Evolutionary conservation across 2,329 filamentous ascomycete species (phyloP).

Genomic region (Ophiobolus disseminans): DNA sequence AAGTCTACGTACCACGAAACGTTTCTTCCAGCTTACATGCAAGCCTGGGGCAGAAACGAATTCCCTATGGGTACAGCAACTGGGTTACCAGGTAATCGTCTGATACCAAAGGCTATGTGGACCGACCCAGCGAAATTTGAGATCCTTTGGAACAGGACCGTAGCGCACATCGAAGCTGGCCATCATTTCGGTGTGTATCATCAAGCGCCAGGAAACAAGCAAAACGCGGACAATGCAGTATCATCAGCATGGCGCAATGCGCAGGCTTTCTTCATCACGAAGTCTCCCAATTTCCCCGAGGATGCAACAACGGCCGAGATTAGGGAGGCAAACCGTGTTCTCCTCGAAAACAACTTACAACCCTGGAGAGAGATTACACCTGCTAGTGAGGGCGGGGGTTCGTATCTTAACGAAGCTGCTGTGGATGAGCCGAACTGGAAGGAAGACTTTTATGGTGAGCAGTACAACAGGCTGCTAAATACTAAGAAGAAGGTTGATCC

Average conservation of each 20-base stretch:
- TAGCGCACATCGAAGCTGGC: constrained; percentile 6
- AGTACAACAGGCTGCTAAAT: constrained; percentile 33
- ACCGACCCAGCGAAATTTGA: constrained; percentile 19
- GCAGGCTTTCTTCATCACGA: constrained; percentile 34
- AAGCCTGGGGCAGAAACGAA: constrained; percentile 24
- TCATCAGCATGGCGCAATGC: constrained; percentile 32
- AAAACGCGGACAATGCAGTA: constrained; percentile 32
- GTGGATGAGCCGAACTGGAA: constrained; percentile 36
- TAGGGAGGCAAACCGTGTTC: constrained; percentile 13
- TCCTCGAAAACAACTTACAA: constrained; percentile 23
- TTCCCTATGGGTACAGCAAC: constrained; percentile 12
- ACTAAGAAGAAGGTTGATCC: constrained; percentile 39
- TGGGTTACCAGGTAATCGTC: constrained; percentile 21
- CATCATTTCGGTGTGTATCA: constrained; percentile 27
- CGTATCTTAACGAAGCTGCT: constrained; percentile 39
- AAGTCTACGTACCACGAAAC: constrained; percentile 15
- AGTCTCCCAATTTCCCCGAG: constrained; percentile 12
- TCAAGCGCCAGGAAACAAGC: constrained; percentile 25
- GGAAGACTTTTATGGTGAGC: constrained; percentile 35
- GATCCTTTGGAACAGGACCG: constrained; percentile 17
- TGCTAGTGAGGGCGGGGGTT: constrained; percentile 24
- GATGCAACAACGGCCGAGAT: constrained; percentile 22
- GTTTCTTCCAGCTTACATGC: constrained; percentile 21
- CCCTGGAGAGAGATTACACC: constrained; percentile 30
- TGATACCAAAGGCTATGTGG: constrained; percentile 28